Base-by-base conservation (phyloP, 225 moss, liverwort and hornwort genomes). In the Ulota crispa region DNA sequence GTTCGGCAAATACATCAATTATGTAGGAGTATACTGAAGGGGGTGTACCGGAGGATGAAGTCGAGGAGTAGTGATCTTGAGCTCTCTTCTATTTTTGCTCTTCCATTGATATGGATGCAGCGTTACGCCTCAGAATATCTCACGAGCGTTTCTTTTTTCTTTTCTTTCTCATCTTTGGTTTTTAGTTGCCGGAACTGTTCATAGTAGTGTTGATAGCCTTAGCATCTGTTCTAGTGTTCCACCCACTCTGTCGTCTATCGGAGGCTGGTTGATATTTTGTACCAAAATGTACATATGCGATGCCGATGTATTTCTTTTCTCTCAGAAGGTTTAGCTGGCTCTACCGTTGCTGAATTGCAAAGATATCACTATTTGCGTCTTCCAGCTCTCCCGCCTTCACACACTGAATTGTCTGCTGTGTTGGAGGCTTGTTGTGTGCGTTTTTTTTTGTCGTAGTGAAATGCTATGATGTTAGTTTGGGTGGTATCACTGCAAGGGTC, bases 231-330 rank as follows among this genome's bases (percentile, higher is more conserved):
- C 16, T 27, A 26, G 39, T 34, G 59, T 60, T 60, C 52, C n/a
- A 32, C 16, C 16, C 55, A n/a, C 37, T 76, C 27, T 36, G 31
- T 63, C 41, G 39, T 61, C 77, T 41, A 47, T 23, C 21, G 63
- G 77, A 75, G 52, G 42, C 30, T 68, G 66, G 62, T 59, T 65
- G 55, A 62, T 54, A 41, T 19, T 62, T 43, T 81, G 65, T 79
- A 79, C 79, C 71, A 82, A 61, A 66, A 18, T 82, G 82, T 76
- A 79, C 54, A 67, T 73, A 64, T 72, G 83, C 72, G 83, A 80
- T 86, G 77, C 61, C 41, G 14, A 75, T 36, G 76, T 72, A 62
- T 61, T 72, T 53, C 73, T 42, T 74, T 74, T 15, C 27, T 55
- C 37, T 73, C 30, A 36, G 59, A 53, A 26, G 71, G 59, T 64